Base-by-base conservation (phyloP, 148 eudicot genomes). In the Rhododendron kiyosumense region DNA sequence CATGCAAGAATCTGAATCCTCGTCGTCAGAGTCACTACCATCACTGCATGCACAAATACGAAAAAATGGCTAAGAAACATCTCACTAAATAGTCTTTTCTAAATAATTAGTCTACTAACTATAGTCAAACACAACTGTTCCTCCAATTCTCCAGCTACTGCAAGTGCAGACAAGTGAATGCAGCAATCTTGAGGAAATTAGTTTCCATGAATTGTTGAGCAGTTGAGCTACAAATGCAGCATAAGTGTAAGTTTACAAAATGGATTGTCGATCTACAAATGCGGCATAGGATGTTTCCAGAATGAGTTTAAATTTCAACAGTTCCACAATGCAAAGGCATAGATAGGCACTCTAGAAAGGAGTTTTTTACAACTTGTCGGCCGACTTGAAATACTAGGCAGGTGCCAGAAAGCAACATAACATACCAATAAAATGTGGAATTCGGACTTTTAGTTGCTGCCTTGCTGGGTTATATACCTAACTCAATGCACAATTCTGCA, bases 11-110 rank as follows among this genome's bases (percentile, higher is more conserved):
- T 91, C 90, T 74, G 86, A 61, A 48, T 88, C 90, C 28, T 91
- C 93, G 8, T 91, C 91, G n/a, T 91, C 93, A 28, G 90, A 90
- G 88, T 90, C 92, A 57, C 93, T 88, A 34, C 2, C 89, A 75
- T 91, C 93, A 36, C 93, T 91, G 93, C 90, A 85, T 63, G 41
- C 26, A 82, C 38, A 78, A 41, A 78, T 73, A 69, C 17, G 61
- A 69, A 69, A 69, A 41, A 67, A 69, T 9, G 51, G 24, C 75
- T 26, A 36, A 83, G 36, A 79, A 63, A 2, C 74, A 78, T 15
- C 32, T 63, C 59, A 28, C 14, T 45, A 12, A 12, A 41, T 83
- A 26, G 30, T 83, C 71, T 36, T n/a, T 36, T 81, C 20, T 24
- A 20, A 54, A 2, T 75, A 75, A 52, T 30, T 18, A 28, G 45